Base-by-base conservation (phyloP, 495 filamentous ascomycete genomes). In the Penicillium ochrochloron region DNA sequence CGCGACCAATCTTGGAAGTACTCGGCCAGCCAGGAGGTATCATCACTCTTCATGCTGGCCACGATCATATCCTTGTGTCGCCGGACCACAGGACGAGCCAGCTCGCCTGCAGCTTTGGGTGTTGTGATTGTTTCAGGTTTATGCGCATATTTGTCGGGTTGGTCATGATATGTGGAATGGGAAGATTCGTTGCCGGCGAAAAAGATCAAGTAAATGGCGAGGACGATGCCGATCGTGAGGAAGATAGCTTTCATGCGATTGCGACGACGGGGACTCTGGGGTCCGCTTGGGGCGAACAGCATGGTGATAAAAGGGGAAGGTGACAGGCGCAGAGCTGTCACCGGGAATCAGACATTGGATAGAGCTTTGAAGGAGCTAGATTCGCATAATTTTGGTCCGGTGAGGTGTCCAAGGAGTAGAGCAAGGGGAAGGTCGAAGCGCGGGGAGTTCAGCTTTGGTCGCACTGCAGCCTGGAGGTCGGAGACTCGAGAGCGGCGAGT, bases 11-110 rank as follows among this genome's bases (percentile, higher is more conserved):
- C 78, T 3, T 75, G 74, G 39, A 86, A 80, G 53, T 74, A 73
- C 39, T 83, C 73, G 54, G 77, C 69, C 27, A 89, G 67, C 88
- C 88, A 90, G 9, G 77, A 74, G 8, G 83, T 80, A 68, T 87
- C 81, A 53, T 88, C 85, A 5, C 54, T 67, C 59, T 76, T 75
- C 70, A 80, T 85, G 59, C 81, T 81, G 5, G 86, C 83, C 37
- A 88, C 75, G n/a, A 89, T 76, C 66, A 89, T 71, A 29, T 78
- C 78, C 70, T 85, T 87, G 10, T 62, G 66, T 55, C 33, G 64
- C 4, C 34, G 63, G 15, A 61, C 39, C 15, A 41, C 61, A 46
- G 74, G 69, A 70, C 67, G 77, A 70, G 42, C 72, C 75, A 44
- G 73, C 71, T 67, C 67, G 67, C 61, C 69, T 66, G 64, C 37